Evolutionary conservation across 345 rosid genomes (phyloP).

Genomic region (Eucalyptus pauciflora): DNA sequence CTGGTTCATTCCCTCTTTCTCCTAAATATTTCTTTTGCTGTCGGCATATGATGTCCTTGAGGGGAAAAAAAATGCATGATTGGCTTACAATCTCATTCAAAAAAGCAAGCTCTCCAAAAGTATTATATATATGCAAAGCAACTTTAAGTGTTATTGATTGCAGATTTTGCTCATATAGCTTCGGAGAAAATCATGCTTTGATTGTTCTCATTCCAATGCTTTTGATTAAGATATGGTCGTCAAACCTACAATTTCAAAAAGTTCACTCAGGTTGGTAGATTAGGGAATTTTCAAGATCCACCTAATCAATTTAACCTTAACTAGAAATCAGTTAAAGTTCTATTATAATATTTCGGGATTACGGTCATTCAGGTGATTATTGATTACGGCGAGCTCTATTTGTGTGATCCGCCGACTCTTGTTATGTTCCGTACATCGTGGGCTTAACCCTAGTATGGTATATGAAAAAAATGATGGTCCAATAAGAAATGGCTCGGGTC

Average conservation of each 20-base stretch:
- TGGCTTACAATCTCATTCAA: neutral
- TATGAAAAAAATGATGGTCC: neutral
- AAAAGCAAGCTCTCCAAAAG: neutral
- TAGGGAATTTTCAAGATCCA: neutral
- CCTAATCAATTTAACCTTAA: neutral
- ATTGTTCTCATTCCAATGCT: neutral
- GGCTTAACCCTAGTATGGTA: neutral
- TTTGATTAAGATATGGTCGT: neutral
- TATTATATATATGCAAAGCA: neutral
- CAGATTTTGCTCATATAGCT: neutral
- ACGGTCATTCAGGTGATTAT: neutral
- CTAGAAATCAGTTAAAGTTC: neutral
- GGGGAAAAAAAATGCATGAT: neutral
- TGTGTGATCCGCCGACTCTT: neutral
- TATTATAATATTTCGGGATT: neutral
- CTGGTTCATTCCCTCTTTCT: neutral
- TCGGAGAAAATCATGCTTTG: neutral
- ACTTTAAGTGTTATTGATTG: neutral
- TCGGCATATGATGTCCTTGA: neutral
- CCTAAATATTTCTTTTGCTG: neutral
- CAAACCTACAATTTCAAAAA: neutral
- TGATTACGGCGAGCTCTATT: neutral
- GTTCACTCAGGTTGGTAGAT: neutral
- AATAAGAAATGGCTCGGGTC: neutral
- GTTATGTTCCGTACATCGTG: neutral